phyloP scores from a whole-genome alignment of 805 yeast species.

The Spathaspora hagerdaliae region DNA sequence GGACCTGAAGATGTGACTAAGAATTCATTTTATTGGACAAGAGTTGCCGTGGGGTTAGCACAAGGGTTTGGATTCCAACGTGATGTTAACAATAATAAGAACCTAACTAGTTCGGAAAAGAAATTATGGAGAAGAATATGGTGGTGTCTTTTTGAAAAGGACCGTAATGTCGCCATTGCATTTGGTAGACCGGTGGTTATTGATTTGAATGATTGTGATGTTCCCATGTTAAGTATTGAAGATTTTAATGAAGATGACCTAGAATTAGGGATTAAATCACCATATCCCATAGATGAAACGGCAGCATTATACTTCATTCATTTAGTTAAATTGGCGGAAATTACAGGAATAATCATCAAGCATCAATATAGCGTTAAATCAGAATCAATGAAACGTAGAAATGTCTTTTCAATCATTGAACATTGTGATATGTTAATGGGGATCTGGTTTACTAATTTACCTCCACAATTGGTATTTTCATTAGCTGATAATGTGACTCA shows the following conservation, averaged over 20 bases:
- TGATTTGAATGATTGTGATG: constrained; percentile 71
- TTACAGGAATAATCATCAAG: constrained; percentile 63
- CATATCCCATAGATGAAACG: constrained; percentile 43
- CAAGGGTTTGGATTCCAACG: constrained; percentile 77
- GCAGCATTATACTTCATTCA: constrained; percentile 60
- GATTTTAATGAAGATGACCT: constrained; percentile 57
- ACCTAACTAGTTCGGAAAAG: constrained; percentile 34
- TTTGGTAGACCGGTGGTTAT: constrained; percentile 71
- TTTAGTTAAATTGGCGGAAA: constrained; percentile 62
- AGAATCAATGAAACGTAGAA: constrained; percentile 46
- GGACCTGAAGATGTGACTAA: constrained; percentile 67
- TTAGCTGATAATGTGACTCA: constrained; percentile 52
- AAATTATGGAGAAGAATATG: constrained; percentile 64
- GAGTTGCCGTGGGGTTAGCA: constrained; percentile 65
- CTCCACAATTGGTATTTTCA: constrained; percentile 59
- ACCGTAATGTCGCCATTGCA: constrained; percentile 64
- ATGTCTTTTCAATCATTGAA: constrained; percentile 45
- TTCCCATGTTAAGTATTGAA: constrained; percentile 61
- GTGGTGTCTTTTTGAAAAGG: constrained; percentile 76
- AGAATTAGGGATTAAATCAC: constrained; percentile 24
- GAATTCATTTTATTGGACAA: constrained; percentile 65
- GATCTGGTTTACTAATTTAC: constrained; percentile 67
- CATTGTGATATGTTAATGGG: constrained; percentile 77
- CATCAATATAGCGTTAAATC: constrained; percentile 72
- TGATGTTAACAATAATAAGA: constrained; percentile 40